These are phyloP conservation scores for Lojkania enalia DNA, from an alignment of 2,329 filamentous ascomycete genomes.

Conservation along the genomic window DNA sequence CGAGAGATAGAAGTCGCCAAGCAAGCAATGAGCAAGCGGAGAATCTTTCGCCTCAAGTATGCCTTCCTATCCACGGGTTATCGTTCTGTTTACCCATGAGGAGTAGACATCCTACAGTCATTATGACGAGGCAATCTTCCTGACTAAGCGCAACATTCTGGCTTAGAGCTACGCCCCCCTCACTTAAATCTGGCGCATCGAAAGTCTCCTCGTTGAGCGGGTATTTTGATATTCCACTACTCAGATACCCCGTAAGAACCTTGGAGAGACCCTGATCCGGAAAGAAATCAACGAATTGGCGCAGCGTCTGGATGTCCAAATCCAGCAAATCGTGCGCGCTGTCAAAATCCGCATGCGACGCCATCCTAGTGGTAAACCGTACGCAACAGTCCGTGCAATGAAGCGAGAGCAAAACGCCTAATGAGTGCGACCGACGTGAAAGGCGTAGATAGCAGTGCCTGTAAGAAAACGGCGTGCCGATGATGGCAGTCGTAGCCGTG, in stretches of 20 bases:
- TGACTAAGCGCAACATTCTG: slow-evolving; percentile 64
- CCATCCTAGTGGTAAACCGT: slow-evolving; percentile 26
- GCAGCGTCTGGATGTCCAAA: slow-evolving; percentile 76
- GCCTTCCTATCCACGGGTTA: slow-evolving; percentile 45
- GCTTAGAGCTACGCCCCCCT: slow-evolving; percentile 41
- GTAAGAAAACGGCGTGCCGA: neutral
- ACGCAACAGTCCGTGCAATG: neutral
- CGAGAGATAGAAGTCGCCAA: slow-evolving; percentile 80
- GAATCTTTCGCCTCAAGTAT: slow-evolving; percentile 62
- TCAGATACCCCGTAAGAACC: slow-evolving; percentile 79
- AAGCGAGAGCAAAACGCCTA: neutral
- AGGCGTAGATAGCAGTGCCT: neutral
- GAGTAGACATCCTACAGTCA: slow-evolving; percentile 54
- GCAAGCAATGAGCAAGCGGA: slow-evolving; percentile 78
- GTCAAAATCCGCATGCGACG: slow-evolving; percentile 32
- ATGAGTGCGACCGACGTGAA: neutral
- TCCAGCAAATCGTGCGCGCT: slow-evolving; percentile 53
- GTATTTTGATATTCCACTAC: slow-evolving; percentile 83
- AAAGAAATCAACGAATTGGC: slow-evolving; percentile 81
- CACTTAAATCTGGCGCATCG: slow-evolving; percentile 51
- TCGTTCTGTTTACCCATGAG: slow-evolving; percentile 1
- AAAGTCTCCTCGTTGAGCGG: slow-evolving; percentile 52
- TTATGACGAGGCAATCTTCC: slow-evolving; percentile 79
- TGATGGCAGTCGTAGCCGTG: slow-evolving; percentile 9
- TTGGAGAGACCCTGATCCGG: slow-evolving; percentile 81